Evolutionary conservation across 202 grass and related monocot species (phyloP).

Genomic region (Panicum virgatum): DNA sequence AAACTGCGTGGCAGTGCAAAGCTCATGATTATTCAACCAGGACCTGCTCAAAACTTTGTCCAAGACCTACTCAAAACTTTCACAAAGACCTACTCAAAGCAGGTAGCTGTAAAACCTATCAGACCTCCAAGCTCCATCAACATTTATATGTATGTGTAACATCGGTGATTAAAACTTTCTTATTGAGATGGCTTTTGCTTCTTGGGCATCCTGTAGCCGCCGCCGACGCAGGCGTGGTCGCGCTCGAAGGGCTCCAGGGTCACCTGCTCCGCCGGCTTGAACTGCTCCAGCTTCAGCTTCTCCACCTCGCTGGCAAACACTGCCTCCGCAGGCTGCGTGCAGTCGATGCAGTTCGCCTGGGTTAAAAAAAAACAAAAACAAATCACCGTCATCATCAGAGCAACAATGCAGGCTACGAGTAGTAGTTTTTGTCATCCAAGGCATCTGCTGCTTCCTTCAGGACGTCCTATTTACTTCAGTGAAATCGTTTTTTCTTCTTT

Average conservation of each 20-base stretch:
- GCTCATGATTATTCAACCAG: not conserved
- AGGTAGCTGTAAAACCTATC: too few species aligned
- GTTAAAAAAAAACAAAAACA: not conserved
- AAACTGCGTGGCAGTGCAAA: too few species aligned
- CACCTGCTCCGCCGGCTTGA: constrained; percentile 83
- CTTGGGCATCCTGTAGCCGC: constrained; percentile 79
- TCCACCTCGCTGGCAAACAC: constrained; percentile 83
- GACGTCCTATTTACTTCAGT: not conserved
- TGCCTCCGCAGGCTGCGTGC: constrained; percentile 61
- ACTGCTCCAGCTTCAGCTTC: constrained; percentile 86
- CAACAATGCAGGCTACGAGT: not conserved
- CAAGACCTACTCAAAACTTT: not conserved
- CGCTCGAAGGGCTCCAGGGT: constrained; percentile 80
- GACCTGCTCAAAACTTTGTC: not conserved
- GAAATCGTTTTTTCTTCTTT: not conserved
- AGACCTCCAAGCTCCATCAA: too few species aligned
- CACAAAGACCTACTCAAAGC: not conserved
- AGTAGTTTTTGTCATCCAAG: not conserved
- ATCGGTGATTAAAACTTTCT: too few species aligned
- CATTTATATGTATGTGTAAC: too few species aligned
- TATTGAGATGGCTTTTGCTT: constrained; percentile 51
- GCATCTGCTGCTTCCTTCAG: not conserved
- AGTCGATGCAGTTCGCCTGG: constrained; percentile 88
- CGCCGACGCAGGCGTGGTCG: constrained; percentile 74
- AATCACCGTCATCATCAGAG: not conserved